Percentiles rank a stretch among this genome's conserved stretches.
phyloP scores from a whole-genome alignment of 495 filamentous ascomycete genomes.

The Pyrenula massariospora region DNA sequence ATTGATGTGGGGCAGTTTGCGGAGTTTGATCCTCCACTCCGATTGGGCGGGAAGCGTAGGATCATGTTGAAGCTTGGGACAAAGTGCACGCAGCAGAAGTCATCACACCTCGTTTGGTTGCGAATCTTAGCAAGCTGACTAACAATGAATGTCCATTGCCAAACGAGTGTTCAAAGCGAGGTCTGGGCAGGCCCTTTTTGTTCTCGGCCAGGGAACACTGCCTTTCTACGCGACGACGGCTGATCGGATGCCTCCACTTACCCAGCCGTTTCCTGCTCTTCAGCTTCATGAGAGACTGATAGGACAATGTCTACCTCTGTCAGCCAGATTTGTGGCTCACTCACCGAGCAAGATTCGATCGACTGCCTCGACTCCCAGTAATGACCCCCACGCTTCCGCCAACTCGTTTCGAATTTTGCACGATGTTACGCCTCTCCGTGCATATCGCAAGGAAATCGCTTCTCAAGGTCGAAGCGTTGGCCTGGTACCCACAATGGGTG shows the following conservation, averaged over 20 bases:
- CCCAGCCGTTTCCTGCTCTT: too few relatives aligned
- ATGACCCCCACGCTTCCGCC: not conserved
- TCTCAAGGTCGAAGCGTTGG: conserved; percentile 62
- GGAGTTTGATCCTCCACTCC: not conserved
- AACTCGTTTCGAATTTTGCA: conserved; percentile 57
- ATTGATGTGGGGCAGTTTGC: not conserved
- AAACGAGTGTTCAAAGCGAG: too few relatives aligned
- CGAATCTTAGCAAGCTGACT: too few relatives aligned
- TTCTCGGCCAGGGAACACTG: too few relatives aligned
- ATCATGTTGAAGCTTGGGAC: not conserved
- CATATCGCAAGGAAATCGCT: conserved; percentile 56
- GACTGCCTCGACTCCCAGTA: not conserved
- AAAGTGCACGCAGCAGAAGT: not conserved
- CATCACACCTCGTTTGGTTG: not conserved
- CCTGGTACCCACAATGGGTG: conserved; percentile 94
- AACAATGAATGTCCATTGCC: too few relatives aligned
- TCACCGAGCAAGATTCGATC: not conserved
- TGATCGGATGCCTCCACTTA: too few relatives aligned
- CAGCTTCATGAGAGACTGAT: too few relatives aligned
- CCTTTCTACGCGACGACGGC: too few relatives aligned
- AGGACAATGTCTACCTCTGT: too few relatives aligned
- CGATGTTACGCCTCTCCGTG: conserved; percentile 57
- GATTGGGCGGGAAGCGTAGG: not conserved
- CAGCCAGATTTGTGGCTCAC: not conserved
- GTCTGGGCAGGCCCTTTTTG: too few relatives aligned